Base-by-base conservation (phyloP, 805 yeast genomes). In the Sugiyamaella lignohabitans region DNA sequence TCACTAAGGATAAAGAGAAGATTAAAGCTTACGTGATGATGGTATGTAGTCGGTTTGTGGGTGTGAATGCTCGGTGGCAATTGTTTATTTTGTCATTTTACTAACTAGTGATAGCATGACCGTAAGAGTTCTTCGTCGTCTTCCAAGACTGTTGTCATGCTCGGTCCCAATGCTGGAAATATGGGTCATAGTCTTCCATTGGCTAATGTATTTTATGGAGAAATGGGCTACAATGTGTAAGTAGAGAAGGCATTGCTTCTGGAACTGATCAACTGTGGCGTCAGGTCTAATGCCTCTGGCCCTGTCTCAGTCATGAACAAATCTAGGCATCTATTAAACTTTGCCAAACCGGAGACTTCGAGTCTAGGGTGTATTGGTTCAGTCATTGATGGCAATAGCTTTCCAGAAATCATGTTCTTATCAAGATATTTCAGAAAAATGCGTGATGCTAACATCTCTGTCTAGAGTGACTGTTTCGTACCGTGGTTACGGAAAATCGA, bases 101-200 rank as follows among this genome's bases (percentile, higher is more conserved):
- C 32, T 35, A 14, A 35, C 20, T 16, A 35, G 10, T 17, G 17
- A 5, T 35, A 35, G 38, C 41, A 38, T n/a, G 24, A 35, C 43
- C 49, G 18, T 19, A 38, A 24, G 30, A 49, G 58, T 3, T 56
- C 68, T 2, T 53, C 48, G 18, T 75, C 79, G 48, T 64, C 73
- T 27, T 71, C 76, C 52, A 84, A 82, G 53, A 86, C 97, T 0
- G 74, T 91, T 8, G 58, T 93, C 21, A 74, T 93, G 18, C 71
- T 89, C 43, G 80, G 88, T 42, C 98, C 98, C 3, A 91, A 91
- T 65, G 97, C 97, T 1, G 98, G 98, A 3, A 91, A 93, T 62
- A 91, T 91, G 53, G 98, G 98, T 16, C 87, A 87, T 60, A 81
- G 84, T 23, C 68, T 91, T 41, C 96, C 96, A 1, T 76, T 87